Evolutionary conservation across 257 asterid species (phyloP).

Genomic region (Apocynum venetum): DNA sequence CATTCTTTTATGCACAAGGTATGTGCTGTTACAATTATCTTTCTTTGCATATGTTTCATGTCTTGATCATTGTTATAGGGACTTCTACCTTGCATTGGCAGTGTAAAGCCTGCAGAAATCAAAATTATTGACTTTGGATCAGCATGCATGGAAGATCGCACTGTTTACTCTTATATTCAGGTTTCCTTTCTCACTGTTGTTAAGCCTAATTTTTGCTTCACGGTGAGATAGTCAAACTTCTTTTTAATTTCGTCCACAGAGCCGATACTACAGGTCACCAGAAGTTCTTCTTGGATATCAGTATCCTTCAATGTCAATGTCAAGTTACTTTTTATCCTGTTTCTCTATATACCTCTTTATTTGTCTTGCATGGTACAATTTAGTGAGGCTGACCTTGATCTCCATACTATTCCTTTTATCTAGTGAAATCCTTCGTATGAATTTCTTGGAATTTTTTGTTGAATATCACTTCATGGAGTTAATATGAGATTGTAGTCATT

Average conservation of each 20-base stretch:
- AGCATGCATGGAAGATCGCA: slow-evolving; percentile 94
- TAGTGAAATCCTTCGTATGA: background rate
- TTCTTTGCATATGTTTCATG: slow-evolving; percentile 17
- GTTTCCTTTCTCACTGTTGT: slow-evolving; percentile 27
- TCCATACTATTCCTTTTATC: background rate
- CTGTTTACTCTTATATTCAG: slow-evolving; percentile 98
- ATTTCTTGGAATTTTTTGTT: background rate
- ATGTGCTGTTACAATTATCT: slow-evolving; percentile 29
- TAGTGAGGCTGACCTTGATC: background rate
- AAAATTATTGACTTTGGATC: slow-evolving; percentile 98
- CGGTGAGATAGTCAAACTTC: slow-evolving; percentile 16
- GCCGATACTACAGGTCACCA: slow-evolving; percentile 98
- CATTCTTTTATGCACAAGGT: slow-evolving; percentile 93
- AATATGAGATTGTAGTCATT: background rate
- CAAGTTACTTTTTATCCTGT: background rate
- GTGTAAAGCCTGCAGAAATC: slow-evolving; percentile 88
- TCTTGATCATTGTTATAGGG: slow-evolving; percentile 19
- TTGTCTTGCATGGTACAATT: background rate
- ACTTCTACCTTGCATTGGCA: slow-evolving; percentile 41
- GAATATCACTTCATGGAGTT: background rate
- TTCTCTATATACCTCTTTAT: background rate
- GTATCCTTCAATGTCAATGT: slow-evolving; percentile 59
- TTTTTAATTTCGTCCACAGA: slow-evolving; percentile 48
- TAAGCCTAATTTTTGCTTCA: background rate
- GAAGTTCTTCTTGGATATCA: slow-evolving; percentile 99